Evolutionary conservation across 2,329 filamentous ascomycete genomes (phyloP).

Genomic region (Clonostachys rosea): DNA sequence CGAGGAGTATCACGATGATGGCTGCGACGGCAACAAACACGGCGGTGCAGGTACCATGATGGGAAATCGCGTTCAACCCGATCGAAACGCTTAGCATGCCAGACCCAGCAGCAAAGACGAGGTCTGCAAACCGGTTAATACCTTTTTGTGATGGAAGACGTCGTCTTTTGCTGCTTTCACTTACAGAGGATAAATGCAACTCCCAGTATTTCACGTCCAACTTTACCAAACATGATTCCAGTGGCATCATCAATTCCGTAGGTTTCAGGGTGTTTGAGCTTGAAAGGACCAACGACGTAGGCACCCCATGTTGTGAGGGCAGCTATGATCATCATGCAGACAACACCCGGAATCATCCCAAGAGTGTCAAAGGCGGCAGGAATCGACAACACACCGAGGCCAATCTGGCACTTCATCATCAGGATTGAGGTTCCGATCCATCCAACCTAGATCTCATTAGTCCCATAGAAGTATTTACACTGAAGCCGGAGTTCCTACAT

Average conservation of each 20-base stretch:
- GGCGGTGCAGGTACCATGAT: constrained; percentile 30
- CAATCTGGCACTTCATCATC: constrained; percentile 40
- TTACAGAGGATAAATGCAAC: constrained; percentile 24
- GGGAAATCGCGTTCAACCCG: constrained; percentile 29
- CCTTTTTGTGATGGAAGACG: not conserved
- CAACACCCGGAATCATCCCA: constrained; percentile 41
- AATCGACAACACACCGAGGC: constrained; percentile 41
- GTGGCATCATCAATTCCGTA: constrained; percentile 51
- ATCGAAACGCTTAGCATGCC: constrained; percentile 33
- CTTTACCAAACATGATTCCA: constrained; percentile 37
- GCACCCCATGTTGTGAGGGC: constrained; percentile 41
- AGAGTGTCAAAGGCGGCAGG: constrained; percentile 36
- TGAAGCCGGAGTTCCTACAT: constrained; percentile 15
- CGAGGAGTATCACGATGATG: constrained; percentile 17
- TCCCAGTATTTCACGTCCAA: constrained; percentile 35
- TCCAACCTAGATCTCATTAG: constrained; percentile 21
- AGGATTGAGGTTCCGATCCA: constrained; percentile 34
- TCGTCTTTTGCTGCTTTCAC: too few species aligned
- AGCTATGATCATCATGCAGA: constrained; percentile 31
- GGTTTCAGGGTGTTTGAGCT: constrained; percentile 40
- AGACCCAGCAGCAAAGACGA: constrained; percentile 21
- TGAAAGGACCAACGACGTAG: constrained; percentile 46
- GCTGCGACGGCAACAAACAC: constrained; percentile 29
- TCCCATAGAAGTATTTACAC: not conserved
- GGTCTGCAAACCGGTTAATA: constrained; percentile 1